Conservation (phyloP, 345 rosid species). For the Salix viminalis region DNA sequence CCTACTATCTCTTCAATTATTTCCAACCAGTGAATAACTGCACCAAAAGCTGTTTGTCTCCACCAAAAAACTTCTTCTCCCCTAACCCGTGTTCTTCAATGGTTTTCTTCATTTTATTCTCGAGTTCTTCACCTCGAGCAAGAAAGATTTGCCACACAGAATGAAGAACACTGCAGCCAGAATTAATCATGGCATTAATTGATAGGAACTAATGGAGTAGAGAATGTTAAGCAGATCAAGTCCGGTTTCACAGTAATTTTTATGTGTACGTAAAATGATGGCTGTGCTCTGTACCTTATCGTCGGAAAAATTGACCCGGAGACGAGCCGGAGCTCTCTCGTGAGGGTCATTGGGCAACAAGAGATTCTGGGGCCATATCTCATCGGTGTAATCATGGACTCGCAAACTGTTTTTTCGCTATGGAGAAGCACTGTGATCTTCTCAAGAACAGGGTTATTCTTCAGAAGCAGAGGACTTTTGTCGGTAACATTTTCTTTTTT, state of each 20-base stretch:
- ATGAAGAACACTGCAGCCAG: neutral
- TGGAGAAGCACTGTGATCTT: neutral
- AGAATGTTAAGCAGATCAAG: neutral
- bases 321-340: conserved; percentile 1
- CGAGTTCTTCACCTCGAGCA: neutral
- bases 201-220: neutral
- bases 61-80: neutral
- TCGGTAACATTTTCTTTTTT: neutral
- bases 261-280: too few species aligned
- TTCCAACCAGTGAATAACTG: neutral
- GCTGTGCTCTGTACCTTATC: neutral
- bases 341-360: neutral
- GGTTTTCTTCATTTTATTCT: neutral
- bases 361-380: neutral
- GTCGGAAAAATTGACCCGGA: conserved; percentile 7
- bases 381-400: conserved; percentile 6
- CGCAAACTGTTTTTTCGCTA: neutral
- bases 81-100: neutral
- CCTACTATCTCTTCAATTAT: neutral
- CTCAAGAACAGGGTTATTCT: conserved; percentile 2
- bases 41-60: neutral
- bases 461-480: conserved; percentile 3
- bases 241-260: neutral
- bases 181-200: neutral
- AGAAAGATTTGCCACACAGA: neutral